These are phyloP conservation scores for Neonothopanus nambi DNA, from an alignment of 1,284 basidiomycete species.

Conservation along the genomic window DNA sequence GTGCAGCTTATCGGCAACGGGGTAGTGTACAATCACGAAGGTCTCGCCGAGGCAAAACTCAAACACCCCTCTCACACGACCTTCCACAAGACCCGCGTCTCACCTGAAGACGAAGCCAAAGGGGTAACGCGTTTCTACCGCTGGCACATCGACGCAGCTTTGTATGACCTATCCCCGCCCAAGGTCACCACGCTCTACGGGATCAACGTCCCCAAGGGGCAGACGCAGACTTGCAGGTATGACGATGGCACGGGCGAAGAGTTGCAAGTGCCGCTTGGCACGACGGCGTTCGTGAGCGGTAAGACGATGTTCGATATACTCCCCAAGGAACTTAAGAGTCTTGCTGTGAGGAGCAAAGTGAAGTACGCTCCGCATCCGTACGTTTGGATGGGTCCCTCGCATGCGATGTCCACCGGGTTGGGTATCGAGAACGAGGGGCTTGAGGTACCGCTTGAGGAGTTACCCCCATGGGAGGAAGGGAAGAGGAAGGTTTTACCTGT, in stretches of 20 bases:
- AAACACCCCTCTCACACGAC: constrained; percentile 86
- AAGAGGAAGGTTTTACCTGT: constrained; percentile 70
- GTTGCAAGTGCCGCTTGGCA: constrained; percentile 80
- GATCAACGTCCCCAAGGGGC: constrained; percentile 71
- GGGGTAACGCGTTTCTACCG: constrained; percentile 86
- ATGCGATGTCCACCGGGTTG: constrained; percentile 70
- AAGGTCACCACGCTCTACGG: constrained; percentile 89
- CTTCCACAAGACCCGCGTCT: constrained; percentile 86
- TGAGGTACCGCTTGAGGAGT: constrained; percentile 63
- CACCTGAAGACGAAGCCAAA: constrained; percentile 72
- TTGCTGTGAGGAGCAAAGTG: constrained; percentile 78
- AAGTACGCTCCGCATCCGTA: constrained; percentile 73
- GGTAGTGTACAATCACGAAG: constrained; percentile 73
- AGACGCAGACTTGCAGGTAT: constrained; percentile 72
- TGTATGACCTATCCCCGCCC: constrained; percentile 87
- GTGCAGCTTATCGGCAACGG: constrained; percentile 87
- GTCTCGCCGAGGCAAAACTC: constrained; percentile 67
- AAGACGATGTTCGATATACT: constrained; percentile 86
- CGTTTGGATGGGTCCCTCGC: constrained; percentile 82
- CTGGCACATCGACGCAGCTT: constrained; percentile 94
- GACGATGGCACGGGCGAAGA: constrained; percentile 90
- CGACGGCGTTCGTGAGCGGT: constrained; percentile 83
- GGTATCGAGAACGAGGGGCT: constrained; percentile 76
- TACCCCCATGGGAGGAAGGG: constrained; percentile 73
- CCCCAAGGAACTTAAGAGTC: constrained; percentile 71